These are phyloP conservation scores for Musa acuminata DNA, from an alignment of 176 grass and related monocot species.

Conservation along the genomic window DNA sequence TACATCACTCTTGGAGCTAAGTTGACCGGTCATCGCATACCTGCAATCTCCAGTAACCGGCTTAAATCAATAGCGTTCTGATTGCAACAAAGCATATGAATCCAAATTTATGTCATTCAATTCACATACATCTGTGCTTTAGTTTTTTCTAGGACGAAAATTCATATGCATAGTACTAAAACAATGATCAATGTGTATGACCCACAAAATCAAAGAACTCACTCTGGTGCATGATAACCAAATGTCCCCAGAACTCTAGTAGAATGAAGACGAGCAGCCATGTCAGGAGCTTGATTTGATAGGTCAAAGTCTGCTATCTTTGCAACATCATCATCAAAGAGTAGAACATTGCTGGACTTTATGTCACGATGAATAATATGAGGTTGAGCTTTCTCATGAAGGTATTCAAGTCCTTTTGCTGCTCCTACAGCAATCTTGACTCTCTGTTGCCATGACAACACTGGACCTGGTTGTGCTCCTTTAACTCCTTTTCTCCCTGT, in stretches of 20 bases:
- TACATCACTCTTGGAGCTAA: conserved; percentile 24
- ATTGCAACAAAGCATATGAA: neutral
- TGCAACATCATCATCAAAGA: conserved; percentile 29
- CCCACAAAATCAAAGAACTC: neutral
- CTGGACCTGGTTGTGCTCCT: conserved; percentile 27
- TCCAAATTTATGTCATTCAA: no score
- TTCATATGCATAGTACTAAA: no score
- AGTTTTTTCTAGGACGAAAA: no score
- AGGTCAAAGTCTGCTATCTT: conserved; percentile 31
- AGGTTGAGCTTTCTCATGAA: conserved; percentile 38
- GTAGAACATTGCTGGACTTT: conserved; percentile 30
- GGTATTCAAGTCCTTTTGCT: conserved; percentile 30
- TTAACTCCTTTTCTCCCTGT: conserved; percentile 21
- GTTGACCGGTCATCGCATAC: conserved; percentile 27
- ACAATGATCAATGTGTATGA: neutral
- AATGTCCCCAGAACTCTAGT: conserved; percentile 30
- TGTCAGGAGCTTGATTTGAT: conserved; percentile 30
- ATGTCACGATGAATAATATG: conserved; percentile 29
- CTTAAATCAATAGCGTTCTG: neutral
- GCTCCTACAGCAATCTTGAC: conserved; percentile 30
- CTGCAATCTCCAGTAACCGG: neutral
- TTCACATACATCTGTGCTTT: no score
- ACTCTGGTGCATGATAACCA: conserved; percentile 37
- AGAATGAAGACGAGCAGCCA: conserved; percentile 31
- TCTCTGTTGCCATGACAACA: conserved; percentile 24